phyloP scores from a whole-genome alignment of 805 yeast genomes.

The Candida pseudoglaebosa region DNA sequence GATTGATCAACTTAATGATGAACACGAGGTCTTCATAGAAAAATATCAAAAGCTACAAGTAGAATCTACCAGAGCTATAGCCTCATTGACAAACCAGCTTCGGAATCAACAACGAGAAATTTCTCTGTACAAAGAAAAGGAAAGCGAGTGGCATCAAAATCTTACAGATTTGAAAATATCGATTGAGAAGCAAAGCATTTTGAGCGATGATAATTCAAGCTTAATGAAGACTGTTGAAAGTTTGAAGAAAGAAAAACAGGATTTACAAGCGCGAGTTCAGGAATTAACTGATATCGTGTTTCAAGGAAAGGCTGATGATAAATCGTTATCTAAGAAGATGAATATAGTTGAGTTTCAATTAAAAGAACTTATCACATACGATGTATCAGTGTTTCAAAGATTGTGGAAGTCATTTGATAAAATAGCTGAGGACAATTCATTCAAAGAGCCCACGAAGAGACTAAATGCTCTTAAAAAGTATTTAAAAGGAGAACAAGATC shows the following conservation, averaged over 20 bases:
- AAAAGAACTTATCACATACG: slow-evolving; percentile 37
- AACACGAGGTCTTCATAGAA: slow-evolving; percentile 20
- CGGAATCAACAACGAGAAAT: slow-evolving; percentile 16
- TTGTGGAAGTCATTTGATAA: slow-evolving; percentile 48
- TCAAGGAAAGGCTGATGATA: slow-evolving; percentile 2
- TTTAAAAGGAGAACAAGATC: slow-evolving; percentile 4
- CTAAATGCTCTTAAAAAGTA: slow-evolving; percentile 20
- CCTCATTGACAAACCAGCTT: slow-evolving; percentile 21
- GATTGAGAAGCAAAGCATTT: slow-evolving; percentile 39
- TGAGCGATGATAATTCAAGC: slow-evolving; percentile 43
- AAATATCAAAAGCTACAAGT: slow-evolving; percentile 17
- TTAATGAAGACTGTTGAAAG: slow-evolving; percentile 39
- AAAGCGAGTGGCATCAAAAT: slow-evolving; percentile 22
- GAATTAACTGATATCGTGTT: slow-evolving; percentile 33
- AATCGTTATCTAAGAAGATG: slow-evolving; percentile 12
- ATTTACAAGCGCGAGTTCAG: slow-evolving; percentile 31
- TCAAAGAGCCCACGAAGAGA: slow-evolving; percentile 53
- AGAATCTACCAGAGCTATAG: slow-evolving; percentile 20
- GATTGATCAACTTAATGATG: slow-evolving; percentile 15
- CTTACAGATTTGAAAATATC: slow-evolving; percentile 37
- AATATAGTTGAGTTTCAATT: slow-evolving; percentile 39
- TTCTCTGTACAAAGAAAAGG: slow-evolving; percentile 9
- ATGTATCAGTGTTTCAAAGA: slow-evolving; percentile 45
- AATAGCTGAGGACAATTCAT: slow-evolving; percentile 55
- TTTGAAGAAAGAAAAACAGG: slow-evolving; percentile 32